Base-by-base conservation (phyloP, 805 yeast species). In the Schwanniomyces polymorphus region DNA sequence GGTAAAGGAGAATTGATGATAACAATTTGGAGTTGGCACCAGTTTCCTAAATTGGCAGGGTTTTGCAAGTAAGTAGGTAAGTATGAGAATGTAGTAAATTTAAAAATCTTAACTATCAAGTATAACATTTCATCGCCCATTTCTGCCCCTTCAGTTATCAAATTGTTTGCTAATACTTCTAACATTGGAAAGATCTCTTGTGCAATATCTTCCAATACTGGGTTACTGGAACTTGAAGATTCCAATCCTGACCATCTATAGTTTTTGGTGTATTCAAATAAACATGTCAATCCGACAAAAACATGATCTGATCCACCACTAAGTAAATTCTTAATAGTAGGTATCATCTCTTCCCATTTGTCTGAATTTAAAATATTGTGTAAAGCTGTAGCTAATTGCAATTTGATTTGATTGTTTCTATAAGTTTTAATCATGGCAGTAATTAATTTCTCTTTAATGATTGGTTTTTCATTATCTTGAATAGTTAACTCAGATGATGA, bases 311-410 rank as follows among this genome's bases (percentile, higher is more conserved):
- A 48, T 43, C 67, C 67, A 28, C 64, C 53, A 12, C 47, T 41
- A 27, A 67, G 31, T 61, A 75, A 57, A 8, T 54, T 59, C 86
- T 76, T 57, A 48, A 67, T 67, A 26, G 68, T 64, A 6, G 57
- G 57, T 7, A 61, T 50, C 44, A 74, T 56, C 45, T 67, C 72
- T 16, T 67, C 70, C 78, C 78, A 74, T 47, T 72, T 73, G 18
- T 80, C 82, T 29, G 70, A 64, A 45, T 68, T 65, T 49, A 85
- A 61, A 8, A 85, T 81, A 38, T 70, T 73, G 59, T 82, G 76
- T 40, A 86, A 64, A 0, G 87, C 78, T 26, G 80, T 79, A 14
- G 84, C 65, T 42, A 85, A 64, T 60, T 83, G 88, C 27, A 83
- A 78, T 54, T 79, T 70, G 35, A 85, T 48, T 51, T 61, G 67